A percentile compares a stretch with the other conserved stretches of the same genome.
Evolutionary conservation across 495 filamentous ascomycete genomes (phyloP).

Genomic region (Durotheca rogersii): DNA sequence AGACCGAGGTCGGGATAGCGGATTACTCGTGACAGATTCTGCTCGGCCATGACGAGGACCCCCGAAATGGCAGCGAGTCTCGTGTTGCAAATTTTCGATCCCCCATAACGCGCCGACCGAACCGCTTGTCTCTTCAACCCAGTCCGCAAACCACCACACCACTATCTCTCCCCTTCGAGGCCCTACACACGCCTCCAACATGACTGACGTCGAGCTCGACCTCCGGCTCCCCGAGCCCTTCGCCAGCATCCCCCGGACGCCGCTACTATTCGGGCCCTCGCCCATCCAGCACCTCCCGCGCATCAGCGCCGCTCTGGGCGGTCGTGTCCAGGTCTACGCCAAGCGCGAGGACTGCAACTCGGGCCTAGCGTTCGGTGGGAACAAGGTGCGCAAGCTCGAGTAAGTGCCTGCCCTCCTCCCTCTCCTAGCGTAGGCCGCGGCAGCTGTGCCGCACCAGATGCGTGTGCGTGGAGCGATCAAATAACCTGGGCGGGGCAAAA

Average conservation of each 20-base stretch:
- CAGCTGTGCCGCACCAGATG: too few species aligned
- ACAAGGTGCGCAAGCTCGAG: slow-evolving; percentile 68
- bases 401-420: slow-evolving; percentile 32
- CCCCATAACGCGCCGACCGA: too few species aligned
- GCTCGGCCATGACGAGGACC: too few species aligned
- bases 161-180: too few species aligned
- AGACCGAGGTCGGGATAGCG: neutral
- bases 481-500: too few species aligned
- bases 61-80: too few species aligned
- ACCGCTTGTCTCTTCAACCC: neutral
- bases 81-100: neutral
- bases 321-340: slow-evolving; percentile 57
- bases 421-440: too few species aligned
- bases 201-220: slow-evolving; percentile 33
- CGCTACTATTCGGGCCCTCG: slow-evolving; percentile 58
- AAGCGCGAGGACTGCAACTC: slow-evolving; percentile 66
- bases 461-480: too few species aligned
- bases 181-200: too few species aligned
- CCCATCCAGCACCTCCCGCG: slow-evolving; percentile 62
- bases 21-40: too few species aligned
- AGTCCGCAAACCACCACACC: neutral
- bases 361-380: slow-evolving; percentile 62
- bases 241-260: slow-evolving; percentile 54
- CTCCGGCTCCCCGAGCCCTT: slow-evolving; percentile 56
- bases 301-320: slow-evolving; percentile 56